Evolutionary conservation across 163 green algal species (phyloP).

Genomic region (Scenedesmus sp.): DNA sequence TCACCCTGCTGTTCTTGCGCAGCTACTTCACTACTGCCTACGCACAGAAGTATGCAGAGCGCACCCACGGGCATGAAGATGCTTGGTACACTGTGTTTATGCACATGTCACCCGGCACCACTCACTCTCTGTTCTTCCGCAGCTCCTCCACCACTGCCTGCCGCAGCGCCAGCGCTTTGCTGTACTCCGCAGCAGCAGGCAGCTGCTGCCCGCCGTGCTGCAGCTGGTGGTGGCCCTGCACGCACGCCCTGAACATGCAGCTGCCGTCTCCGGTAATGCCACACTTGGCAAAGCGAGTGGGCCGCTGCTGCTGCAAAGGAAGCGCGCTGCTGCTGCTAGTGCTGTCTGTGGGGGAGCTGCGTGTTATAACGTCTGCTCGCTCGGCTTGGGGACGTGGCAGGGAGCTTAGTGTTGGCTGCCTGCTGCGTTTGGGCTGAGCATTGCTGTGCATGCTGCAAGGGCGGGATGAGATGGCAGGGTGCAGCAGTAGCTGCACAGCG

Average conservation of each 20-base stretch:
- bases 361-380: background rate
- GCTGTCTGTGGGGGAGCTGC: background rate
- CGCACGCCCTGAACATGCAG: conserved; percentile 66
- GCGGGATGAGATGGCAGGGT: background rate
- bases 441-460: background rate
- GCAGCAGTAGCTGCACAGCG: background rate
- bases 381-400: background rate
- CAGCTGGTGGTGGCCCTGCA: conserved; percentile 47
- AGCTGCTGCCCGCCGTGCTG: conserved; percentile 35
- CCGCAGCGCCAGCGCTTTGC: conserved; percentile 51
- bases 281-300: background rate
- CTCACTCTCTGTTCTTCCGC: conserved; percentile 54
- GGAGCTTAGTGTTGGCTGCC: background rate
- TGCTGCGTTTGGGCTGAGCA: background rate
- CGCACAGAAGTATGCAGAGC: background rate
- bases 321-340: background rate
- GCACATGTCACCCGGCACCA: background rate
- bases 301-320: conserved; percentile 8
- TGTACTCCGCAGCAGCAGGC: conserved; percentile 39
- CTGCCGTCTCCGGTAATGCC: conserved; percentile 51
- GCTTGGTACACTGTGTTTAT: background rate
- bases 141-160: conserved; percentile 59
- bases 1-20: background rate
- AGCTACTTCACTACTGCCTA: too few species aligned
- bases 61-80: background rate